Evolutionary conservation across 2,329 filamentous ascomycete genomes (phyloP), one percentile per base, ranked within the genome.

Genomic region (Pseudocercospora vitis): DNA sequence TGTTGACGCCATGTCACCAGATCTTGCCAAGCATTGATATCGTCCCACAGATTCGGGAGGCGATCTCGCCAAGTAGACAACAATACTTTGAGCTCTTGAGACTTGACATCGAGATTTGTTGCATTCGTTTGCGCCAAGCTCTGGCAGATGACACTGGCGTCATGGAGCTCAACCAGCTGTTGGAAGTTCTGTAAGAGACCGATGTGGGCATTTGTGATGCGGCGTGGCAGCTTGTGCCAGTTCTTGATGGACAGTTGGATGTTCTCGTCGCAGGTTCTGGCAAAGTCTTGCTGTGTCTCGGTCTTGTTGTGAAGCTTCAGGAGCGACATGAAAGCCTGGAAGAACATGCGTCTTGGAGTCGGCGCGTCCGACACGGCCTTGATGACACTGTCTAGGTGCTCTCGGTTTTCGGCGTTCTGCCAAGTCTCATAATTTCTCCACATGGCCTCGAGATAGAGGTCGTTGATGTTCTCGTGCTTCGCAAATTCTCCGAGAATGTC

Each of bases 1-100:
- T 99, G 94, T 70, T 99, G 95, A 63, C 94, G 85, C 94, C 94
- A 99, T 1, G 94, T 99, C n/a, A 99, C 94, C 33, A 99, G 78
- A 69, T 99, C 95, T 71, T 99, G 94, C 94, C 94, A 99, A 32
- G 94, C 90, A 60, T 95, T 96, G 71, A 99, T 99, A 70, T 99
- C 94, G 70, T 99, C 94, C 94, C 94, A 99, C 3, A 96, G 88
- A 68, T 99, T 99, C 1, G 94, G 94, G 48, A 99, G 76, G 45
- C 94, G 84, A 69, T 99, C 94, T 53, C 94, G 85, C 94, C 94
- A 99, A 6, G 92, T 94, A 50, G 90, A 90, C 4, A 99, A 81
- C 3, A 97, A 82, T 48, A 99, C 75, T 74, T 99, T 99, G 2
- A 99, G 81, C 74, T 99, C 95, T 53, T 91, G 89, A 16, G 91